Evolutionary conservation across 1,284 basidiomycete species (phyloP).

Genomic region (Ganoderma meredithae): DNA sequence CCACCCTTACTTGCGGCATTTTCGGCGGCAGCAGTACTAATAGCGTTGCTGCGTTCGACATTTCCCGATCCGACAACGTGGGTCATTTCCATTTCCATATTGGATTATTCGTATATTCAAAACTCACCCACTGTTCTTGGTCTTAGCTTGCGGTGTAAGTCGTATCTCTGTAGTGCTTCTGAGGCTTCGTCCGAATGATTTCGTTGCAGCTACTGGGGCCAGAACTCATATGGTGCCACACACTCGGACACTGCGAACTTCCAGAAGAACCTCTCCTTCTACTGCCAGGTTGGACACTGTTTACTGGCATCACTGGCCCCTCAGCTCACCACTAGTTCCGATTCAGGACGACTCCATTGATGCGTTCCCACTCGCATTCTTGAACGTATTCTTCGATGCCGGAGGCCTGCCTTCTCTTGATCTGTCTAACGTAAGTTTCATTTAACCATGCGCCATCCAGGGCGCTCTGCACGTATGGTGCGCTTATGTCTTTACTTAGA

Average conservation of each 20-base stretch:
- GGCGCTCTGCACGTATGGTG: neutral
- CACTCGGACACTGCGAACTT: slow-evolving; percentile 53
- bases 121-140: neutral
- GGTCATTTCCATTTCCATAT: slow-evolving; percentile 17
- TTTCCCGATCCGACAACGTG: slow-evolving; percentile 39
- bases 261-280: slow-evolving; percentile 57
- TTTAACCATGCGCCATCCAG: neutral
- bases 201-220: slow-evolving; percentile 49
- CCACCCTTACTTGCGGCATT: slow-evolving; percentile 22
- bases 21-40: slow-evolving; percentile 12
- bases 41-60: slow-evolving; percentile 35
- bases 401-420: slow-evolving; percentile 66
- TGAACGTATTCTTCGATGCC: slow-evolving; percentile 62
- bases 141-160: slow-evolving; percentile 10
- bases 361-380: slow-evolving; percentile 65
- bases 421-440: slow-evolving; percentile 59
- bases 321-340: neutral
- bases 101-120: neutral
- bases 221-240: slow-evolving; percentile 66
- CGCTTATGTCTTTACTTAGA: slow-evolving; percentile 43
- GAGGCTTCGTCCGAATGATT: slow-evolving; percentile 3
- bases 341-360: slow-evolving; percentile 57
- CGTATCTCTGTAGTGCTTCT: neutral
- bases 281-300: slow-evolving; percentile 51
- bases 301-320: neutral